phyloP scores from a whole-genome alignment of 805 yeast species.

The Barnettozyma wickerhamii region DNA sequence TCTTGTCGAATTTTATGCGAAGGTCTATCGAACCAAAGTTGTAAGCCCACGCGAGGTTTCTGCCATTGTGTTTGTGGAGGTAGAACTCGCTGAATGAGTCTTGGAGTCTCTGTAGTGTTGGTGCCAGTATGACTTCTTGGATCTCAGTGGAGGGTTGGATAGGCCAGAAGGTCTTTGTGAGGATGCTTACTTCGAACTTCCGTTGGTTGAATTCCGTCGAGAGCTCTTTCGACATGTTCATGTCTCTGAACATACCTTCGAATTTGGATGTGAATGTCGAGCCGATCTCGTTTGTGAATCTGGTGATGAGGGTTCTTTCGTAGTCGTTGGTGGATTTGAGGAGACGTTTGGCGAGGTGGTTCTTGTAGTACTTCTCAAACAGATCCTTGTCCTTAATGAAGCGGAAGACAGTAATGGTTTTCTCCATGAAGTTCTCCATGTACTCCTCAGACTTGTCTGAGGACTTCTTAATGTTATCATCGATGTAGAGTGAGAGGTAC shows the following conservation, averaged over 20 bases:
- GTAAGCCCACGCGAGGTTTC: conserved; percentile 74
- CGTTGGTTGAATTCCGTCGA: conserved; percentile 37
- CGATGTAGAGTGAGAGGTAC: conserved; percentile 52
- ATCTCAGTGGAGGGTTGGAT: conserved; percentile 33
- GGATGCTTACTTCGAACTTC: conserved; percentile 44
- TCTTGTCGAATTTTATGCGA: conserved; percentile 60
- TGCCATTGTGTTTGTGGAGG: conserved; percentile 45
- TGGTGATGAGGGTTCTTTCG: conserved; percentile 64
- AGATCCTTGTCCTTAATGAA: conserved; percentile 78
- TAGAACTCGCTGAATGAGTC: conserved; percentile 50
- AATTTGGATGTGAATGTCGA: conserved; percentile 72
- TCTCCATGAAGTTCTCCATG: conserved; percentile 41
- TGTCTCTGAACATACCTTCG: conserved; percentile 85
- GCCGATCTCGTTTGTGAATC: conserved; percentile 73
- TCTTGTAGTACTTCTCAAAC: conserved; percentile 80
- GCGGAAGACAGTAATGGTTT: conserved; percentile 58
- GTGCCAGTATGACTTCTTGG: conserved; percentile 38
- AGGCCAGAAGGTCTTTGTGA: conserved; percentile 70
- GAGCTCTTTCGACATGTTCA: conserved; percentile 51
- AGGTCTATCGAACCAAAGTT: conserved; percentile 81
- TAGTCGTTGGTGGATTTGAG: conserved; percentile 52
- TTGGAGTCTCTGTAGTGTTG: conserved; percentile 37
- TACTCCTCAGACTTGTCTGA: conserved; percentile 43
- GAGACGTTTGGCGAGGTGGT: conserved; percentile 79
- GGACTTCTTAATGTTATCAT: conserved; percentile 50